phyloP scores from a whole-genome alignment of 169 alveolate genomes.

The Eimeria nieschulzi region DNA sequence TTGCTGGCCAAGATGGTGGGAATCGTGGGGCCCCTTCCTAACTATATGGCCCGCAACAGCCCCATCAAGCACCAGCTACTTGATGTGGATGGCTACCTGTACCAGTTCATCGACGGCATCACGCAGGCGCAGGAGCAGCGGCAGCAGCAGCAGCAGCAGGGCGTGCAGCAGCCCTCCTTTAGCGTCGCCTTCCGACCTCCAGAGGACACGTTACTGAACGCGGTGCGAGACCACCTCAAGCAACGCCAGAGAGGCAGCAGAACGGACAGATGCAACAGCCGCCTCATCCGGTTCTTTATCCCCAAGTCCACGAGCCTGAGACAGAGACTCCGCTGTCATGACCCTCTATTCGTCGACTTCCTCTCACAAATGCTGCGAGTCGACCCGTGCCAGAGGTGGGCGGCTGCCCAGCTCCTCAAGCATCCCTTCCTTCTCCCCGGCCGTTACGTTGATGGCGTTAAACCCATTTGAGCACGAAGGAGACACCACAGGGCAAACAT shows the following conservation, averaged over 20 bases:
- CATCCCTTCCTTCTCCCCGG: conserved; percentile 89
- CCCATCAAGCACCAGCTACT: conserved; percentile 86
- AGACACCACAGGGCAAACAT: not conserved
- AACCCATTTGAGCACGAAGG: conserved; percentile 4
- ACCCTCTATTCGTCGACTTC: conserved; percentile 83
- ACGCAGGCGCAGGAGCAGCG: not conserved
- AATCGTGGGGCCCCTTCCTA: conserved; percentile 88
- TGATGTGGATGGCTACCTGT: conserved; percentile 89
- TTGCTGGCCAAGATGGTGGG: conserved; percentile 91
- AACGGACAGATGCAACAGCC: conserved; percentile 21
- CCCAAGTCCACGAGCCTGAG: conserved; percentile 74
- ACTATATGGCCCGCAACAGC: conserved; percentile 92
- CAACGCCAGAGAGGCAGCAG: not conserved
- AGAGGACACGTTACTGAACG: conserved; percentile 24
- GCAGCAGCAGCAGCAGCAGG: conserved; percentile 26
- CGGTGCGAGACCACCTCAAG: conserved; percentile 31
- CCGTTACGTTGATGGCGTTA: conserved; percentile 67
- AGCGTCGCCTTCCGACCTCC: conserved; percentile 32
- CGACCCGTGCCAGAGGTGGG: conserved; percentile 87
- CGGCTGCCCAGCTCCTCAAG: conserved; percentile 89
- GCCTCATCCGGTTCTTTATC: conserved; percentile 57
- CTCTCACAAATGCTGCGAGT: conserved; percentile 79
- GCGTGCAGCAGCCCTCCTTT: conserved; percentile 39
- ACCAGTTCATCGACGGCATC: conserved; percentile 76
- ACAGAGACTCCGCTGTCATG: conserved; percentile 79